Conservation (phyloP, 495 filamentous ascomycete species). For the Haplographium delicatum region DNA sequence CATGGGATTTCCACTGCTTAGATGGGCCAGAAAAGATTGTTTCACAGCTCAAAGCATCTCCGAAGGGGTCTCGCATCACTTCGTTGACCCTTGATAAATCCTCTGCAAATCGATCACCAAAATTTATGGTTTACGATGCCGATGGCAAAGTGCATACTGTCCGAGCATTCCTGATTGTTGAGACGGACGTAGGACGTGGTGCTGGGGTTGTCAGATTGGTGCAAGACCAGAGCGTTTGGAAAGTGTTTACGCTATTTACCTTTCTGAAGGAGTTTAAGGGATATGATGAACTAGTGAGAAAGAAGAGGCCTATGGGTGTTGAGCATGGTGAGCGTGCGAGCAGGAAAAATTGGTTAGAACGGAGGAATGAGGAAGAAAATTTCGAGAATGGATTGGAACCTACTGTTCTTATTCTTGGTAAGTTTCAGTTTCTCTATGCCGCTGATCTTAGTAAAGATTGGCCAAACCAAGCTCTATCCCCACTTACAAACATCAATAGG, state of each 20-base stretch:
- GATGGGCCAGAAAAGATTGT: slow-evolving; percentile 42
- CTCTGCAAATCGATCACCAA: slow-evolving; percentile 42
- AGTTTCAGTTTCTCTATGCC: not conserved
- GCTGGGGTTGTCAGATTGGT: slow-evolving; percentile 48
- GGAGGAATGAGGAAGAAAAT: slow-evolving; percentile 44
- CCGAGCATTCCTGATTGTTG: slow-evolving; percentile 19
- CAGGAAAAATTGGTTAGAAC: slow-evolving; percentile 52
- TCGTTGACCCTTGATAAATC: slow-evolving; percentile 38
- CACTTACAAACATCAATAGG: slow-evolving; percentile 31
- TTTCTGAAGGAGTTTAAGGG: slow-evolving; percentile 45
- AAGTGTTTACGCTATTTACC: slow-evolving; percentile 52
- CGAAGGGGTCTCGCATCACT: slow-evolving; percentile 23
- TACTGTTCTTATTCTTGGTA: slow-evolving; percentile 54
- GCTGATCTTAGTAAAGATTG: too few species aligned
- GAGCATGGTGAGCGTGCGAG: slow-evolving; percentile 27
- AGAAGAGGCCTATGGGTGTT: slow-evolving; percentile 41
- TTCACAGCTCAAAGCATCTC: slow-evolving; percentile 30
- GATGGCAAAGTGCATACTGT: slow-evolving; percentile 25
- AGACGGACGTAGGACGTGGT: slow-evolving; percentile 44
- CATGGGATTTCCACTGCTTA: slow-evolving; percentile 49
- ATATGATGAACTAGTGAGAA: slow-evolving; percentile 42
- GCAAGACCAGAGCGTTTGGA: slow-evolving; percentile 45
- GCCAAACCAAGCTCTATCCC: not conserved
- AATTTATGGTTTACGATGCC: slow-evolving; percentile 37
- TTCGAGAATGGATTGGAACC: slow-evolving; percentile 51